phyloP scores from a whole-genome alignment of 805 yeast genomes.

The Lachancea sp. region DNA sequence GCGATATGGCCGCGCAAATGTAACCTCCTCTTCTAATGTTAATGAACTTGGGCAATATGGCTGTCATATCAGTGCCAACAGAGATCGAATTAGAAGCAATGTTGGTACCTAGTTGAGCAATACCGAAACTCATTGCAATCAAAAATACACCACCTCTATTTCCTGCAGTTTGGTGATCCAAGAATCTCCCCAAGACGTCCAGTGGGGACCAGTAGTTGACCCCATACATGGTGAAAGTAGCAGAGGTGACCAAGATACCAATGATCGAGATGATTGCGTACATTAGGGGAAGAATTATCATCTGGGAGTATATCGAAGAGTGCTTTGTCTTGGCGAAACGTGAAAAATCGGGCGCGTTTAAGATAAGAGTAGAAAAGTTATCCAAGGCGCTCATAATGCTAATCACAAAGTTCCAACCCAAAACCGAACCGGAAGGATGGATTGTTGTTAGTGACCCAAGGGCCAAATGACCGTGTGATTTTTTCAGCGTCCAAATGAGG shows the following conservation, averaged over 20 bases:
- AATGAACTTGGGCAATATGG: constrained; percentile 51
- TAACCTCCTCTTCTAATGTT: constrained; percentile 57
- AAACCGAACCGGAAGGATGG: constrained; percentile 21
- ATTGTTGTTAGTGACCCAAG: constrained; percentile 22
- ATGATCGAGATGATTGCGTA: constrained; percentile 72
- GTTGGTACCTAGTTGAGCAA: constrained; percentile 74
- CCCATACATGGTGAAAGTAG: constrained; percentile 42
- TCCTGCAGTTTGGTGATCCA: constrained; percentile 38
- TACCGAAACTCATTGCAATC: constrained; percentile 54
- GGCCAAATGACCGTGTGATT: constrained; percentile 57
- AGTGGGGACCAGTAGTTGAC: constrained; percentile 41
- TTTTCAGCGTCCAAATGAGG: constrained; percentile 75
- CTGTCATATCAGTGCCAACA: constrained; percentile 52
- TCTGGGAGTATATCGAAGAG: constrained; percentile 44
- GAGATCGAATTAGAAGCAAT: constrained; percentile 61
- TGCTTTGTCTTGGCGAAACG: constrained; percentile 57
- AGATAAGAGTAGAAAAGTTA: constrained; percentile 72
- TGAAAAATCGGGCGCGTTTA: constrained; percentile 79
- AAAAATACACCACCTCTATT: constrained; percentile 69
- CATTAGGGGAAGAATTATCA: constrained; percentile 58
- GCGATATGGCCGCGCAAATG: constrained; percentile 61
- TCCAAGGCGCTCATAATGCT: constrained; percentile 70
- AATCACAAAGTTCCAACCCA: constrained; percentile 76
- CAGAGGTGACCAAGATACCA: constrained; percentile 73
- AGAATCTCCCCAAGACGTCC: constrained; percentile 51